phyloP scores from a whole-genome alignment of 768 basidiomycete species.

The Lactarius indigo region DNA sequence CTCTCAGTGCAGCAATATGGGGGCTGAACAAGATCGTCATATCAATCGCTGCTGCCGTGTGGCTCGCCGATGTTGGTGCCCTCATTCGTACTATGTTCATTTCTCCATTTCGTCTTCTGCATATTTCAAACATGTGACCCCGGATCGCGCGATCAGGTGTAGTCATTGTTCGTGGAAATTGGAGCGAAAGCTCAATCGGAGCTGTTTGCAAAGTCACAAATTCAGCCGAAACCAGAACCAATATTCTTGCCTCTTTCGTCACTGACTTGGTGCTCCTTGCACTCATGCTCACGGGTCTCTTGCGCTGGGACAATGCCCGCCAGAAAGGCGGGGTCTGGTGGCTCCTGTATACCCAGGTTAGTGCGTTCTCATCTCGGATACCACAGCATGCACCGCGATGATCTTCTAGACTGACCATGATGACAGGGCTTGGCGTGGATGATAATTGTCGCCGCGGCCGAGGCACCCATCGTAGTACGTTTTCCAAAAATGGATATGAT shows the following conservation, averaged over 20 bases:
- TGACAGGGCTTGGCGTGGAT: conserved; percentile 4
- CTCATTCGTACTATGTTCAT: background rate
- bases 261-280: background rate
- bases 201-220: background rate
- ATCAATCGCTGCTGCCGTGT: background rate
- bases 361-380: background rate
- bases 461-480: background rate
- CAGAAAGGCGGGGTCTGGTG: background rate
- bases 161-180: background rate
- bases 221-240: background rate
- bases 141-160: background rate
- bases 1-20: conserved; percentile 9
- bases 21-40: background rate
- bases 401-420: background rate
- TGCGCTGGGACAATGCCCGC: conserved; percentile 6
- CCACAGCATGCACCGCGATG: background rate
- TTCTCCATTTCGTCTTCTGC: background rate
- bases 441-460: background rate
- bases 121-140: background rate
- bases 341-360: conserved; percentile 5
- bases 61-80: background rate
- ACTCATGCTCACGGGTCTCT: conserved; percentile 8
- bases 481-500: background rate
- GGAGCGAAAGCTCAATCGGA: background rate
- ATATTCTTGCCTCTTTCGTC: background rate